phyloP scores from a whole-genome alignment of 345 rosid genomes.

The Arabis alpina region DNA sequence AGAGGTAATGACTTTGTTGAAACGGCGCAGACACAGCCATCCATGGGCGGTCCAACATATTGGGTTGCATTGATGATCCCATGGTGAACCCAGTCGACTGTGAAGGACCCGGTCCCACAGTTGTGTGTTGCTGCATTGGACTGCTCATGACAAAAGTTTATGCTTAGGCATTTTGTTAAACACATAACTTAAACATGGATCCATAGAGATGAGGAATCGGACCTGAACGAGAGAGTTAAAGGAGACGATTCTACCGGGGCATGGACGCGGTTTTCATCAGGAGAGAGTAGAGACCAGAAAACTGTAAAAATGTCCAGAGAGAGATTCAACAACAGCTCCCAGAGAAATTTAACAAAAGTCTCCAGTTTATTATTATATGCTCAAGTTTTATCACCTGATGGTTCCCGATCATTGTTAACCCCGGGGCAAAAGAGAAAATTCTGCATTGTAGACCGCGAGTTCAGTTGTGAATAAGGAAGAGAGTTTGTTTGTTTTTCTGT shows the following conservation, averaged over 20 bases:
- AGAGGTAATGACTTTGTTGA: slow-evolving; percentile 59
- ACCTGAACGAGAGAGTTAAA: slow-evolving; percentile 83
- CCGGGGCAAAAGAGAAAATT: slow-evolving; percentile 70
- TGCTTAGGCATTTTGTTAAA: background rate
- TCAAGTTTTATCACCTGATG: slow-evolving; percentile 57
- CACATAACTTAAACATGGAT: background rate
- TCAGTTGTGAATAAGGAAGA: slow-evolving; percentile 6
- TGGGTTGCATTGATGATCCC: slow-evolving; percentile 64
- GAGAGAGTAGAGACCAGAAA: slow-evolving; percentile 81
- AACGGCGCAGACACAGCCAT: slow-evolving; percentile 65
- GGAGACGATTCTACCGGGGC: slow-evolving; percentile 70
- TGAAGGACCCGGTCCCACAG: slow-evolving; percentile 70
- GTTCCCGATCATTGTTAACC: slow-evolving; percentile 57
- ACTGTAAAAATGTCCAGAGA: slow-evolving; percentile 49
- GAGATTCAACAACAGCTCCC: background rate
- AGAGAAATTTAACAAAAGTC: background rate
- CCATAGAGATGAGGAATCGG: slow-evolving; percentile 20
- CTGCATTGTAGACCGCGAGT: slow-evolving; percentile 50
- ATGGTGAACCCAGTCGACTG: slow-evolving; percentile 68
- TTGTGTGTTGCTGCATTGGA: slow-evolving; percentile 63
- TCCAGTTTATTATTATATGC: background rate
- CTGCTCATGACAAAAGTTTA: slow-evolving; percentile 42
- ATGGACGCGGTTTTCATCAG: slow-evolving; percentile 55
- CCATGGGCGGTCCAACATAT: slow-evolving; percentile 62
- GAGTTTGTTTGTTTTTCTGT: background rate